These are phyloP conservation scores for Flaveria sonorensis DNA, from an alignment of 129 eudicot species.

Conservation along the genomic window DNA sequence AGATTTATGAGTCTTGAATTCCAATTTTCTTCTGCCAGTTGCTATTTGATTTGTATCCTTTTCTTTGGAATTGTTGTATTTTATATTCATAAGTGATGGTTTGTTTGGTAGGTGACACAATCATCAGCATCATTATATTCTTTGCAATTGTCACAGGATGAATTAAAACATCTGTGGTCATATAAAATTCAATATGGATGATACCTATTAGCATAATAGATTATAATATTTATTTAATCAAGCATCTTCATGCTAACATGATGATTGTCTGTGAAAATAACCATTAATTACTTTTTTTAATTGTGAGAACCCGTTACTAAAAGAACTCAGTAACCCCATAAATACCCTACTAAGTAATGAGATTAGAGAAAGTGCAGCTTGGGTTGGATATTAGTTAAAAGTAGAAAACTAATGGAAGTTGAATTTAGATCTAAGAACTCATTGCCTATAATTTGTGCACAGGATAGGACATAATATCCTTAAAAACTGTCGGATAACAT, in stretches of 20 bases:
- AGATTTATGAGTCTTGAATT: constrained; percentile 29
- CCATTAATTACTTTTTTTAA: too few relatives aligned
- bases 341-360: too few relatives aligned
- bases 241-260: neutral
- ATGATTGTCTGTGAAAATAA: neutral
- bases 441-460: neutral
- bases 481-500: neutral
- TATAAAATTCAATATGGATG: constrained; percentile 17
- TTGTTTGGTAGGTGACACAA: constrained; percentile 42
- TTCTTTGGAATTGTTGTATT: neutral
- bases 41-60: neutral
- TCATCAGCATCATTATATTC: constrained; percentile 38
- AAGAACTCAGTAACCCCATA: too few relatives aligned
- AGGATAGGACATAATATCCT: constrained; percentile 9
- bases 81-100: constrained; percentile 28
- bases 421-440: too few relatives aligned
- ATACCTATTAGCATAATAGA: constrained; percentile 23
- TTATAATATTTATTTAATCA: neutral
- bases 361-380: too few relatives aligned
- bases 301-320: too few relatives aligned
- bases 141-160: constrained; percentile 27
- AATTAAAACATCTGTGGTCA: constrained; percentile 16
- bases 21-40: constrained; percentile 15
- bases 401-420: too few relatives aligned
- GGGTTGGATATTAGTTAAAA: too few relatives aligned